Evolutionary conservation across 257 asterid species (phyloP).

Genomic region (Solanum gandarillasii): DNA sequence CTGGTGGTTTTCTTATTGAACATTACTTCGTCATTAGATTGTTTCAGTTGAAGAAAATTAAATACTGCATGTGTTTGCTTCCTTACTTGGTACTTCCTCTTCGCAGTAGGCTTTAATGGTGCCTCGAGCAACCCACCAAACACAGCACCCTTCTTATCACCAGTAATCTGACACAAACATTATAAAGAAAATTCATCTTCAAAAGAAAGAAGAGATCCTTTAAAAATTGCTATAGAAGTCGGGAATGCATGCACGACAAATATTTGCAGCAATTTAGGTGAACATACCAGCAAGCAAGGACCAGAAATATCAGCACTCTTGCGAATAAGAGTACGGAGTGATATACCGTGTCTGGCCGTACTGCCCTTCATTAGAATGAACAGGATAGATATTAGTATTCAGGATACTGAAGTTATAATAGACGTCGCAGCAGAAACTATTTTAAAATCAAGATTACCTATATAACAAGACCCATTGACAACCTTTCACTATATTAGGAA

Average conservation of each 20-base stretch:
- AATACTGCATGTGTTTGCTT: not conserved
- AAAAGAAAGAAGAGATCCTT: not conserved
- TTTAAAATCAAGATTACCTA: slow-evolving; percentile 37
- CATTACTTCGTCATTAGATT: not conserved
- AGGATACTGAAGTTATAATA: not conserved
- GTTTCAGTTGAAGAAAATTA: not conserved
- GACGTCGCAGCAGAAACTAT: not conserved
- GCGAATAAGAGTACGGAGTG: slow-evolving; percentile 80
- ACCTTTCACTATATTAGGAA: slow-evolving; percentile 90
- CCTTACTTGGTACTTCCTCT: slow-evolving; percentile 82
- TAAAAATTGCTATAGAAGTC: not conserved
- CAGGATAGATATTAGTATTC: slow-evolving; percentile 19
- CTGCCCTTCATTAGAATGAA: slow-evolving; percentile 82
- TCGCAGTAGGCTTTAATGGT: slow-evolving; percentile 75
- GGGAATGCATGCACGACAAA: not conserved
- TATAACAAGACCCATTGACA: slow-evolving; percentile 80
- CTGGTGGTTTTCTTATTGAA: not conserved
- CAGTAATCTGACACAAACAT: slow-evolving; percentile 51
- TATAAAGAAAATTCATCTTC: not conserved
- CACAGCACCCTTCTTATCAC: slow-evolving; percentile 87
- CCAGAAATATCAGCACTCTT: slow-evolving; percentile 53
- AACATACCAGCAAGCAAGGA: slow-evolving; percentile 76
- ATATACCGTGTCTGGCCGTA: slow-evolving; percentile 86
- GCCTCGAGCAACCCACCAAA: slow-evolving; percentile 95
- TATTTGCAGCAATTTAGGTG: not conserved